Base-by-base conservation (phyloP, 176 grass and related monocot species). In the Carex kokanica region DNA sequence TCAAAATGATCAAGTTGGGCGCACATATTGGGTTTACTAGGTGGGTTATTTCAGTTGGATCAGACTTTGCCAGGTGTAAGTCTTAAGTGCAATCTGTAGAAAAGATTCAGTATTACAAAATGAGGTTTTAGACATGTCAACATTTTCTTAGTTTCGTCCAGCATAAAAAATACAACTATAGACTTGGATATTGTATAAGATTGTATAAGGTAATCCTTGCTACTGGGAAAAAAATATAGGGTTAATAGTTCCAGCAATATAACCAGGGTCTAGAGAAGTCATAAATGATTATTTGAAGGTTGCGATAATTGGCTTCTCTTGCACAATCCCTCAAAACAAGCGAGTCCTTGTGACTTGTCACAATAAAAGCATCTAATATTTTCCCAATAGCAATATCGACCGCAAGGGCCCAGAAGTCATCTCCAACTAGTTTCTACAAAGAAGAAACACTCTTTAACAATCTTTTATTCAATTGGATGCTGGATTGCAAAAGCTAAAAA, bases 351-450 rank as follows among this genome's bases (percentile, higher is more conserved):
- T 91, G 92, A 64, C 91, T 91, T 27, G 95, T 84, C 12, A 94
- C 95, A 64, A 97, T 94, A 82, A 97, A 97, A 88, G 95, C 90
- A 89, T 97, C 90, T 24, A 97, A 51, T 24, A 94, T 56, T 55
- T 16, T 81, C 61, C 90, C 88, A 49, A 92, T 8, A 55, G 94
- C 95, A 34, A 1, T 85, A 25, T 97, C 94, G 81, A 97, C 88
- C 83, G 94, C 94, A 79, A 94, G 3, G n/a, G 92, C 91, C 94
- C 94, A 97, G 55, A 11, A 82, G 6, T 97, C 92, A 20, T 88
- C 89, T 66, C 56, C 49, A 53, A 74, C 62, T 43, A 97, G 69
- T 85, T 84, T 73, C 94, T 97, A 90, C 88, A 85, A 47, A 25
- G 85, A 72, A 90, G 82, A 16, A 85, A 64, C 65, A 64, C 14